Evolutionary conservation across 2,329 filamentous ascomycete species (phyloP).

Genomic region (Fusarium haematococcum): DNA sequence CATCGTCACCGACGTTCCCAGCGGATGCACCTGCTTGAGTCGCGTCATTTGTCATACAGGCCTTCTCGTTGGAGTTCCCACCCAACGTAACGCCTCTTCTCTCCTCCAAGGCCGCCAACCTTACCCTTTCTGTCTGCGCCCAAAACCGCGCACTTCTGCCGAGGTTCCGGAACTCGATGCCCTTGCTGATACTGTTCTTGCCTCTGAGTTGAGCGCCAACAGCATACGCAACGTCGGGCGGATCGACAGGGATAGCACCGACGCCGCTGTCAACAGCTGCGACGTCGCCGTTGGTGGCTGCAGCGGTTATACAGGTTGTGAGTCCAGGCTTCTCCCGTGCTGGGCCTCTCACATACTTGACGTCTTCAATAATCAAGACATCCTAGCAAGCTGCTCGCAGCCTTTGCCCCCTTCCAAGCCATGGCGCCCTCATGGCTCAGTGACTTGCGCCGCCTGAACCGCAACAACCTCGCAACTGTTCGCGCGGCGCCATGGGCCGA

Average conservation of each 20-base stretch:
- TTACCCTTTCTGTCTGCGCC: neutral
- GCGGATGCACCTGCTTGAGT: conserved; percentile 11
- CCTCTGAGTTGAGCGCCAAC: neutral
- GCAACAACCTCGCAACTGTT: conserved; percentile 63
- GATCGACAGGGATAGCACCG: neutral
- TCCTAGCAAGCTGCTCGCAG: neutral
- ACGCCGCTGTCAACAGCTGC: neutral
- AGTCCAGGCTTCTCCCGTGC: neutral
- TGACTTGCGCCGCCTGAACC: conserved; percentile 50
- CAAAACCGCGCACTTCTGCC: conserved; percentile 11
- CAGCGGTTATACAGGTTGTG: neutral
- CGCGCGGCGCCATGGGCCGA: conserved; percentile 69
- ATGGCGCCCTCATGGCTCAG: conserved; percentile 45
- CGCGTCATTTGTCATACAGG: conserved; percentile 1
- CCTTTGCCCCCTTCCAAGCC: neutral
- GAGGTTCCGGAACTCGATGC: neutral
- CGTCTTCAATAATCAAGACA: neutral
- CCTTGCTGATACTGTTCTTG: neutral
- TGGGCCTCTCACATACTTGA: neutral
- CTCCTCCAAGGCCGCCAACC: neutral
- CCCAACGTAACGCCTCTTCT: neutral
- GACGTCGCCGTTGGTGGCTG: neutral
- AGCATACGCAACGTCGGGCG: neutral
- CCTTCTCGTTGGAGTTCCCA: conserved; percentile 2
- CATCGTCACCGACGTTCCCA: conserved; percentile 2